Base-by-base conservation (phyloP, 345 rosid species). In the Reutealis trisperma region DNA sequence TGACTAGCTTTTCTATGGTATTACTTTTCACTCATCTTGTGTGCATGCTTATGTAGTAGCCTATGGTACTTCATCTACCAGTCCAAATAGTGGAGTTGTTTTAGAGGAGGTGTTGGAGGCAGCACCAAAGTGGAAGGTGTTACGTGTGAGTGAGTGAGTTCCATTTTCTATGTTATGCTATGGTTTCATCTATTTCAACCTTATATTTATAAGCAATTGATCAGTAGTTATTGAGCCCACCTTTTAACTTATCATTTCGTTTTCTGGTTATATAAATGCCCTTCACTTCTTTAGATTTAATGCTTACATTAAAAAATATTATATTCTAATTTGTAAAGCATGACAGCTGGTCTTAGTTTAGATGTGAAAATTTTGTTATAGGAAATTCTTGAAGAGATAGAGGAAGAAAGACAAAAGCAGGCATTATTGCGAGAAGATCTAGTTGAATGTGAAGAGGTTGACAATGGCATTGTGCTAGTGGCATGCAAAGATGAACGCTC, bases 101-200 rank as follows among this genome's bases (percentile, higher is more conserved):
- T 71, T 93, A 66, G 93, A 90, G 77, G 92, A 93, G 89, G 85
- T 86, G 71, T 68, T 96, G 80, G 98, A 96, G 82, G 96, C 90
- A 83, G 87, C 99, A 70, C 98, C 99, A 15, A 92, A 96, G 86
- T 96, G 99, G 97, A 96, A 92, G 86, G 97, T 93, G 82, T 92
- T 96, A 87, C 93, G 94, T 82, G 99, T 93, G 97, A 91, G 99
- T 93, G 90, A 88, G 92, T 87, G 90, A 90, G 89, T 88, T 82
- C 80, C 86, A 80, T 75, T 85, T 78, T 89, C 80, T 82, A 70
- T 75, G 79, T 79, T 64, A 34, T 80, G 30, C 67, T 64, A 76
- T 77, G 65, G 2, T 10, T 49, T n/a, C 44, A 70, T 70, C 75
- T 69, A 67, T 54, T 65, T 24, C 14, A 21, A 72, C 60, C 75